A percentile compares a stretch with the other conserved stretches of the same genome.
Evolutionary conservation across 2,329 filamentous ascomycete species (phyloP).

Genomic region (Alternaria sp.): DNA sequence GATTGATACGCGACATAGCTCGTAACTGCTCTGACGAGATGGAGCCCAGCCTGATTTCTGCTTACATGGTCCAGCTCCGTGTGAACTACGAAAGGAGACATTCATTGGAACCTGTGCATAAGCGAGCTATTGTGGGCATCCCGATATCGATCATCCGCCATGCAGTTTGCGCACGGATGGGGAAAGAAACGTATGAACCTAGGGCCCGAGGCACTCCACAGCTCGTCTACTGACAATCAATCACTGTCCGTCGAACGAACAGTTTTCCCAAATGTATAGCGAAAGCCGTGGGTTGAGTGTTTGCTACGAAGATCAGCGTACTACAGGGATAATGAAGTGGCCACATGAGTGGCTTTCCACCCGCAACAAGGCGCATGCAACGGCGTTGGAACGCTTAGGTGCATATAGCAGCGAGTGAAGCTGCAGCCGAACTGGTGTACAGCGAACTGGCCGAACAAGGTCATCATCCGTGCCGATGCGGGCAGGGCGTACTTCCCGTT

Average conservation of each 20-base stretch:
- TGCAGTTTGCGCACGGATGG: not conserved
- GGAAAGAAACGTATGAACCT: not conserved
- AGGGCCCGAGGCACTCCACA: not conserved
- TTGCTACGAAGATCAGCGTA: conserved; percentile 1
- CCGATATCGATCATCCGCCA: not conserved
- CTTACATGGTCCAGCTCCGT: not conserved
- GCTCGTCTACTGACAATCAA: not conserved
- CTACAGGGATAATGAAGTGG: not conserved
- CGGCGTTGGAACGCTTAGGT: not conserved
- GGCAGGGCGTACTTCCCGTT: not conserved
- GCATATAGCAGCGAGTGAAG: conserved; percentile 1
- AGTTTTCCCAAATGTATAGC: not conserved
- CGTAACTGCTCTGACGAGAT: not conserved
- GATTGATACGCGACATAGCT: not conserved
- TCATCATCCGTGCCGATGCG: not conserved
- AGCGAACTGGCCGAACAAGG: not conserved
- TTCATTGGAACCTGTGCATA: not conserved
- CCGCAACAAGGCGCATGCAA: conserved; percentile 2
- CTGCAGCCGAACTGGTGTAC: not conserved
- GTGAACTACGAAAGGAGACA: not conserved
- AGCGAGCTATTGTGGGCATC: not conserved
- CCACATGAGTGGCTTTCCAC: conserved; percentile 3
- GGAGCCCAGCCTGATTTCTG: not conserved
- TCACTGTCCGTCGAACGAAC: not conserved
- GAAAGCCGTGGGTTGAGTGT: not conserved